Conservation (phyloP, 2,329 filamentous ascomycete genomes). For the Plenodomus biglobosus region DNA sequence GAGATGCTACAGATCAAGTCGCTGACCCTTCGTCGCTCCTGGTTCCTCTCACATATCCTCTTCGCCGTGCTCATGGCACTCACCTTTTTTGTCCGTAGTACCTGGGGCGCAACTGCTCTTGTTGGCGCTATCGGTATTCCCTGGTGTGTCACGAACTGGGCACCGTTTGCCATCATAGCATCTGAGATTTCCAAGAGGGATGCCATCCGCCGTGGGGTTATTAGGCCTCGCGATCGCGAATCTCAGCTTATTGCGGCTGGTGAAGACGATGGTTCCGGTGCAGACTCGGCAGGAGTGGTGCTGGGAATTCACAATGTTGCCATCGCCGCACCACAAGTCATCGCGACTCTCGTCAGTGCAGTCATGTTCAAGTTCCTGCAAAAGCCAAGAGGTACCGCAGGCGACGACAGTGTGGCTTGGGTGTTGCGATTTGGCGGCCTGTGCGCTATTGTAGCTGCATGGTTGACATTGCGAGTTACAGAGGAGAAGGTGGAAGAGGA, state of each 20-base stretch:
- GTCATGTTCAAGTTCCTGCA: conserved; percentile 83
- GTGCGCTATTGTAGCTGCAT: conserved; percentile 75
- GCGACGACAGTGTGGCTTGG: conserved; percentile 84
- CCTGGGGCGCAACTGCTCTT: conserved; percentile 71
- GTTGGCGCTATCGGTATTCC: conserved; percentile 83
- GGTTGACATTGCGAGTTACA: conserved; percentile 66
- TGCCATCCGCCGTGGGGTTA: conserved; percentile 59
- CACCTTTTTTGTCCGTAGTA: conserved; percentile 75
- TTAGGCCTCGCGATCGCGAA: conserved; percentile 45
- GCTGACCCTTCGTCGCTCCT: conserved; percentile 83
- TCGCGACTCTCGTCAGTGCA: conserved; percentile 82
- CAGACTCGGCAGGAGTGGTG: conserved; percentile 84
- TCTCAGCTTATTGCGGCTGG: conserved; percentile 45
- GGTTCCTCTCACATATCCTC: conserved; percentile 82
- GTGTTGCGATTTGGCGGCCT: conserved; percentile 82
- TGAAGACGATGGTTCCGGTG: conserved; percentile 59
- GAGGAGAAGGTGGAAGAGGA: conserved; percentile 55
- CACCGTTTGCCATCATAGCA: conserved; percentile 91
- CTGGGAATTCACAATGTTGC: conserved; percentile 95
- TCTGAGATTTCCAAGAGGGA: conserved; percentile 87
- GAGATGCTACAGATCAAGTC: conserved; percentile 72
- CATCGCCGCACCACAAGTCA: conserved; percentile 85
- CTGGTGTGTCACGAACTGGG: conserved; percentile 93
- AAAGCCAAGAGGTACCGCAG: conserved; percentile 80
- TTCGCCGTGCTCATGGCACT: conserved; percentile 80